A percentile compares a stretch with the other conserved stretches of the same genome.
These are phyloP conservation scores for Pseudofabraea citricarpa DNA, from an alignment of 2,329 filamentous ascomycete genomes.

Conservation along the genomic window DNA sequence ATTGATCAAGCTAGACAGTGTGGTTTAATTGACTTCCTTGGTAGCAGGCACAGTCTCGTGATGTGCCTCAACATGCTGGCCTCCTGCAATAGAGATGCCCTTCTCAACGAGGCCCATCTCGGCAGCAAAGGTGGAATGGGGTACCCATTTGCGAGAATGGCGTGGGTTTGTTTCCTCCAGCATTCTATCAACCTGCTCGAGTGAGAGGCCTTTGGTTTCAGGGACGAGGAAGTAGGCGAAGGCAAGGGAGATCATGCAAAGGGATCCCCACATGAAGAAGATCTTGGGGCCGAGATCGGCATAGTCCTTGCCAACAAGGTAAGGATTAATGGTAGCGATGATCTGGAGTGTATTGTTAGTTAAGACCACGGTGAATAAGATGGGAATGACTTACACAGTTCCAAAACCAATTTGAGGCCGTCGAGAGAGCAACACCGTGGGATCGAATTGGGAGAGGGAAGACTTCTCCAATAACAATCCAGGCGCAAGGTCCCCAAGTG, in stretches of 20 bases:
- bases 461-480: slow-evolving; percentile 60
- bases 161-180: slow-evolving; percentile 40
- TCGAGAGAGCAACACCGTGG: slow-evolving; percentile 78
- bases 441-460: slow-evolving; percentile 71
- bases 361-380: slow-evolving; percentile 27
- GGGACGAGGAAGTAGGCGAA: slow-evolving; percentile 57
- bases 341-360: slow-evolving; percentile 20
- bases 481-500: slow-evolving; percentile 63
- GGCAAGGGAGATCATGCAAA: slow-evolving; percentile 46
- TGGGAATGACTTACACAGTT: slow-evolving; percentile 56
- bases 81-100: not conserved
- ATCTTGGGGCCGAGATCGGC: slow-evolving; percentile 8
- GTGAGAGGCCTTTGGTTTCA: slow-evolving; percentile 66
- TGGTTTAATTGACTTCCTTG: not conserved
- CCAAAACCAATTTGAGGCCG: slow-evolving; percentile 86
- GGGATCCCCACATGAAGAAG: slow-evolving; percentile 53
- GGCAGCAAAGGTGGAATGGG: slow-evolving; percentile 7
- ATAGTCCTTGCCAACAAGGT: slow-evolving; percentile 52
- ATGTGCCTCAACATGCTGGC: not conserved
- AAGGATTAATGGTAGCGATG: slow-evolving; percentile 64
- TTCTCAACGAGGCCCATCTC: slow-evolving; percentile 6
- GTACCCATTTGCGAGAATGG: slow-evolving; percentile 4
- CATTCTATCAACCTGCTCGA: slow-evolving; percentile 66
- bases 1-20: no score
- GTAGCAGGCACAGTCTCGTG: not conserved